Conservation (phyloP, 305 asterid genomes). For the Rubia tinctorum region DNA sequence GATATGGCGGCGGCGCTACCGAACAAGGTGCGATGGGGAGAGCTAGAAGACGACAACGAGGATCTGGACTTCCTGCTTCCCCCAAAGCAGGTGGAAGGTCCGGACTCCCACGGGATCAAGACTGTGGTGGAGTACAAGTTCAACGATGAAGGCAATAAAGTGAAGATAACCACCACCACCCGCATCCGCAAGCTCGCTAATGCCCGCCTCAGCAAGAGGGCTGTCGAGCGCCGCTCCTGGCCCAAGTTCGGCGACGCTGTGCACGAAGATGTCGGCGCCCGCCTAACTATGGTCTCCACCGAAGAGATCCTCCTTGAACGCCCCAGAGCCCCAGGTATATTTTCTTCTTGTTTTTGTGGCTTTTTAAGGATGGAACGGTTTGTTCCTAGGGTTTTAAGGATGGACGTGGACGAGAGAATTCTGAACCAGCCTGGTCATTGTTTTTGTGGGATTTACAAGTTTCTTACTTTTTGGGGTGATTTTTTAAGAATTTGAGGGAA, state of each 20-base stretch:
- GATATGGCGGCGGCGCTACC: conserved; percentile 21
- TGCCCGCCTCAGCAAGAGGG: conserved; percentile 39
- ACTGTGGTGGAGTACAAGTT: conserved; percentile 36
- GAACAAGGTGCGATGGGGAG: conserved; percentile 41
- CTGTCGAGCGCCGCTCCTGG: conserved; percentile 42
- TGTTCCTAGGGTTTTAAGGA: not conserved
- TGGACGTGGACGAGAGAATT: not conserved
- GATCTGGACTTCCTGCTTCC: conserved; percentile 36
- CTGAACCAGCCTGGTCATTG: conserved; percentile 29
- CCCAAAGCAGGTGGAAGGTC: conserved; percentile 37
- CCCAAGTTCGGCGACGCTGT: conserved; percentile 45
- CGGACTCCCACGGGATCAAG: conserved; percentile 39
- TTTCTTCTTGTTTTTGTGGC: not conserved
- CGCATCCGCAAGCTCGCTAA: conserved; percentile 41
- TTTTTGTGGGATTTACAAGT: not conserved
- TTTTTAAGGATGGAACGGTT: not conserved
- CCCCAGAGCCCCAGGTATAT: conserved; percentile 35
- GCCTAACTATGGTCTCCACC: conserved; percentile 44
- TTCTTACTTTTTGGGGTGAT: not conserved
- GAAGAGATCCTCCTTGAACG: conserved; percentile 46
- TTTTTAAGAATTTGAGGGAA: not conserved
- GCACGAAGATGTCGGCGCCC: conserved; percentile 33
- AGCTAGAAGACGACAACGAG: conserved; percentile 39
- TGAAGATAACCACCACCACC: conserved; percentile 39
- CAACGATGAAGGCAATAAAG: conserved; percentile 33